A percentile compares a stretch with the other conserved stretches of the same genome.
Evolutionary conservation across 1,284 basidiomycete genomes (phyloP).

Genomic region (Singerocomus inundabilis): DNA sequence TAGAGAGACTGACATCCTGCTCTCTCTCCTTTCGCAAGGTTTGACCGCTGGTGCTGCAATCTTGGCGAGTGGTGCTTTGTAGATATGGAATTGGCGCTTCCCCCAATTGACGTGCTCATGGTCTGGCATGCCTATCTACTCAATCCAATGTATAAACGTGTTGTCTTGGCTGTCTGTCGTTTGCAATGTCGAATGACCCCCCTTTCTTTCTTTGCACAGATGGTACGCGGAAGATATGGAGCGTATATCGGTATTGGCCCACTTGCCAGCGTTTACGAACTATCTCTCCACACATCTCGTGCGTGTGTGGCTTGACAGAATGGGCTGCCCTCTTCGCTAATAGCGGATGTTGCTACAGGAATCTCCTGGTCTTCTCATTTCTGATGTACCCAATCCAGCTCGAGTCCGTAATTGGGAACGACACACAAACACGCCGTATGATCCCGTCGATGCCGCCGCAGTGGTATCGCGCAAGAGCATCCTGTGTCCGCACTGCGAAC

Average conservation of each 20-base stretch:
- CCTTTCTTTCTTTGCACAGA: constrained; percentile 14
- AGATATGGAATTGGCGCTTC: constrained; percentile 19
- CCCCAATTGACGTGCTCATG: constrained; percentile 46
- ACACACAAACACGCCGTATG: constrained; percentile 29
- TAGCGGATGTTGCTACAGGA: constrained; percentile 4
- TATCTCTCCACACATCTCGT: constrained; percentile 12
- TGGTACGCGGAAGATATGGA: constrained; percentile 37
- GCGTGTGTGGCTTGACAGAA: neutral
- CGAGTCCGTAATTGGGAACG: constrained; percentile 25
- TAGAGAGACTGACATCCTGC: no score
- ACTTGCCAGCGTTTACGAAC: constrained; percentile 15
- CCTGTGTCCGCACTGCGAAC: constrained; percentile 12
- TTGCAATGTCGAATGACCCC: neutral
- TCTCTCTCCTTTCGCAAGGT: constrained; percentile 2
- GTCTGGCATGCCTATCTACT: constrained; percentile 48
- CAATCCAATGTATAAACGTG: constrained; percentile 36
- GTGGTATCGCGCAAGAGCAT: neutral
- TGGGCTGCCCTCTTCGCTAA: neutral
- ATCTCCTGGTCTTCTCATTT: constrained; percentile 15
- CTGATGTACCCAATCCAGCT: constrained; percentile 7
- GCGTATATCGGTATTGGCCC: constrained; percentile 12
- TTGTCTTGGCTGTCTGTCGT: neutral
- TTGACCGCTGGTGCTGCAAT: constrained; percentile 21
- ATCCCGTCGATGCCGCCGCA: constrained; percentile 29
- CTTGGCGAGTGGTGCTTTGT: neutral